These are phyloP conservation scores for Pythium aristosporum DNA, from an alignment of 352 stramenopile species.

Conservation along the genomic window DNA sequence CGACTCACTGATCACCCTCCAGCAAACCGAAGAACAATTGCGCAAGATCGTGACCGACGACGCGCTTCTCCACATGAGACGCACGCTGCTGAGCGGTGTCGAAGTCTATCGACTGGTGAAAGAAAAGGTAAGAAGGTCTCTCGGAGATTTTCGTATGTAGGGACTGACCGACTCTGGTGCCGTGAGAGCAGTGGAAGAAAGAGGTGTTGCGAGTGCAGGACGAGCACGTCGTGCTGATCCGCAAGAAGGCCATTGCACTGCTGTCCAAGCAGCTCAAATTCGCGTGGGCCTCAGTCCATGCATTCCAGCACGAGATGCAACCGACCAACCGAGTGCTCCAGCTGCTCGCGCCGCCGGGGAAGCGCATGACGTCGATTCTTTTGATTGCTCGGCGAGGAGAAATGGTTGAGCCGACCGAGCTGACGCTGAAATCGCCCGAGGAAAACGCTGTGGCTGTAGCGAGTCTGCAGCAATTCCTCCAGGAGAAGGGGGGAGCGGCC, in stretches of 20 bases:
- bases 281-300: constrained; percentile 31
- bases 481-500: constrained; percentile 25
- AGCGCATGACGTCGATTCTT: constrained; percentile 39
- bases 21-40: constrained; percentile 17
- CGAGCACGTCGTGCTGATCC: constrained; percentile 33
- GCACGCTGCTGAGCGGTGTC: constrained; percentile 12
- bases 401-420: constrained; percentile 32
- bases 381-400: constrained; percentile 33
- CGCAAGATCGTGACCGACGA: constrained; percentile 22
- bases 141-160: not conserved
- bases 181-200: constrained; percentile 31
- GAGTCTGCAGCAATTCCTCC: constrained; percentile 27
- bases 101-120: constrained; percentile 24
- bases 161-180: not conserved
- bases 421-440: constrained; percentile 28
- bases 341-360: constrained; percentile 25
- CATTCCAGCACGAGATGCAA: constrained; percentile 37
- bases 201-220: constrained; percentile 34
- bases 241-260: constrained; percentile 34
- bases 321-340: constrained; percentile 25
- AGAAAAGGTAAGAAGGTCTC: constrained; percentile 8
- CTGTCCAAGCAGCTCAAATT: constrained; percentile 36
- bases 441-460: constrained; percentile 31
- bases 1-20: constrained; percentile 17
- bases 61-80: constrained; percentile 12